Base-by-base conservation (phyloP, 148 eudicot species). In the Chenopodium quinoa region DNA sequence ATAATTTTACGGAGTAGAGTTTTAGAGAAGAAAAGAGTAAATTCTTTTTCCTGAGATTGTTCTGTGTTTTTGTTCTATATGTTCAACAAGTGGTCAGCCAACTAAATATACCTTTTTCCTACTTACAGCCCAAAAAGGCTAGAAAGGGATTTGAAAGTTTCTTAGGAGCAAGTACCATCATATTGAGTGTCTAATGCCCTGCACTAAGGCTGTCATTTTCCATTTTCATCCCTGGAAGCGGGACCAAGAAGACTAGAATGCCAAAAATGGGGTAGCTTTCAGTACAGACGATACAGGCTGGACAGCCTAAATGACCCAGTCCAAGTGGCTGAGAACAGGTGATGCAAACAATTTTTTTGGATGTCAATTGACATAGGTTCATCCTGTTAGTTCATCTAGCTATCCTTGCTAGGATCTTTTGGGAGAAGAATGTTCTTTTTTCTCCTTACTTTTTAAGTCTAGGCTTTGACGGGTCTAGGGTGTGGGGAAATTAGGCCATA, bases 21-120 rank as follows among this genome's bases (percentile, higher is more conserved):
- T 40, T 4, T 40, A 40, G 44, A 40, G 44, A 40, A 0, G 1
- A 40, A 40, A 71, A 25, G 44, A 50, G 13, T 50, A 50, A 50
- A 11, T 50, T 11, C 3, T 10, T 9, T 50, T 48, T 72, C 4
- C 4, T 56, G 62, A 4, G 29, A 11, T 29, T 29, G 56, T 54
- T 34, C 32, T 78, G 44, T 71, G 54, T 20, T 56, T 20, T 56
- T 60, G 34, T 79, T 10, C 27, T 34, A 4, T 8, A 60, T 72
- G 76, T 72, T 46, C 64, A 34, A 75, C 64, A 37, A 75, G 19
- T 66, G 68, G 58, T 20, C 23, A 67, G 75, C 68, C 79, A 75
- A 79, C 79, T 75, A 75, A 81, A n/a, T n/a, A 76, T 34, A 76
- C 37, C 37, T 75, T 72, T 63, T 7, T 14, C 8, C 54, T 9